These are phyloP conservation scores for Globisporangium yorkense DNA, from an alignment of 352 stramenopile species.

Conservation along the genomic window DNA sequence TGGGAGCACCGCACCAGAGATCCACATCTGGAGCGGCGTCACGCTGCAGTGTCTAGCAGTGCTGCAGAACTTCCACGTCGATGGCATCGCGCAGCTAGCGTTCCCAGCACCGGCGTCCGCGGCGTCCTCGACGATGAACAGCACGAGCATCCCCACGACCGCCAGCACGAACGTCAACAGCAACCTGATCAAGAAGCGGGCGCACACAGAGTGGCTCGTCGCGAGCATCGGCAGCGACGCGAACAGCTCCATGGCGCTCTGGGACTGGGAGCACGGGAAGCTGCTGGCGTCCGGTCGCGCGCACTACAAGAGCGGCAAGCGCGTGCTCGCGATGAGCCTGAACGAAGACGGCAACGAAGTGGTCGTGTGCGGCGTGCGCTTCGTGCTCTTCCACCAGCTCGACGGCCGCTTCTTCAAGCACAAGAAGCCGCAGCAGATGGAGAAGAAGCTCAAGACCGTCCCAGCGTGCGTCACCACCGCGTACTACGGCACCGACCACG, in stretches of 20 bases:
- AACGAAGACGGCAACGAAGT: slow-evolving; percentile 71
- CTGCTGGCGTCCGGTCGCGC: slow-evolving; percentile 56
- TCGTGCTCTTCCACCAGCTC: slow-evolving; percentile 55
- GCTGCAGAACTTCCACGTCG: slow-evolving; percentile 54
- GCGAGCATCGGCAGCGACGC: slow-evolving; percentile 58
- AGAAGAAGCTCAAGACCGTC: slow-evolving; percentile 36
- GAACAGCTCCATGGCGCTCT: slow-evolving; percentile 68
- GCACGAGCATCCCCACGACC: slow-evolving; percentile 19
- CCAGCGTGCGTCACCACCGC: slow-evolving; percentile 40
- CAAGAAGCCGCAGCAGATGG: slow-evolving; percentile 44
- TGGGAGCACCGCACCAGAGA: slow-evolving; percentile 22
- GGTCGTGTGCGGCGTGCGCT: slow-evolving; percentile 53
- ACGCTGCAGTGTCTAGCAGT: slow-evolving; percentile 69
- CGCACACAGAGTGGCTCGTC: slow-evolving; percentile 50
- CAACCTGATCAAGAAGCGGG: slow-evolving; percentile 42
- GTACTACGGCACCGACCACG: slow-evolving; percentile 51
- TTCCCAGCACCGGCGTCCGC: slow-evolving; percentile 51
- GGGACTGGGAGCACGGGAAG: slow-evolving; percentile 66
- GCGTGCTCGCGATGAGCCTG: slow-evolving; percentile 49
- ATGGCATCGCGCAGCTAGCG: slow-evolving; percentile 42
- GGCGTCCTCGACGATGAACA: slow-evolving; percentile 30
- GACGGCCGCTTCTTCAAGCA: slow-evolving; percentile 59
- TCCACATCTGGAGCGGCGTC: slow-evolving; percentile 64
- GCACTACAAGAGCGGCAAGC: slow-evolving; percentile 21
- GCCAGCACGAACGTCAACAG: slow-evolving; percentile 30